These are phyloP conservation scores for Gonapodya prolifera DNA, from an alignment of 192 early-diverging fungal genomes.

Conservation along the genomic window DNA sequence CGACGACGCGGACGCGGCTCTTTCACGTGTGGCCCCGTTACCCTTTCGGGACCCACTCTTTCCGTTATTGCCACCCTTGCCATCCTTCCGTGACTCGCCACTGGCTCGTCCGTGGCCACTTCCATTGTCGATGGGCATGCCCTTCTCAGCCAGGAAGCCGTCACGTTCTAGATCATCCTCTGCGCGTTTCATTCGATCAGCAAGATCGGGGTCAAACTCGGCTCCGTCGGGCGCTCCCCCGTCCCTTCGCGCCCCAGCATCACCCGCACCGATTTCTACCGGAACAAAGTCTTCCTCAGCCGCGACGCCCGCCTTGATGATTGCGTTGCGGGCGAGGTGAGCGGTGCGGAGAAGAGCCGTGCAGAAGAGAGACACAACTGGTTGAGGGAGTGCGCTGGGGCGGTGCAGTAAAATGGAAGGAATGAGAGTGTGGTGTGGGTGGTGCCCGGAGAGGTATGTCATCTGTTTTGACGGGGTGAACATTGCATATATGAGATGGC, in stretches of 20 bases:
- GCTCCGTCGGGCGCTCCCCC: too few relatives aligned
- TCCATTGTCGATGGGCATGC: too few relatives aligned
- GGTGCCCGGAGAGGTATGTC: not conserved
- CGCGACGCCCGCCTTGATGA: constrained; percentile 8
- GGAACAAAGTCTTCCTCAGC: constrained; percentile 14
- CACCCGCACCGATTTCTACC: not conserved
- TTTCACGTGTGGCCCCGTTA: too few relatives aligned
- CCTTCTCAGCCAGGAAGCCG: too few relatives aligned
- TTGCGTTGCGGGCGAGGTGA: not conserved
- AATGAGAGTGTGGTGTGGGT: not conserved
- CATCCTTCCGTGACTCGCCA: too few relatives aligned
- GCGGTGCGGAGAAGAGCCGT: constrained; percentile 6
- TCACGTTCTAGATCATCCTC: not conserved
- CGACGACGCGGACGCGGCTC: too few relatives aligned
- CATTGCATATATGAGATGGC: not conserved
- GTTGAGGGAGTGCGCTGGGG: not conserved
- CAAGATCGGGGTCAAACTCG: too few relatives aligned
- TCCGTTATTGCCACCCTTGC: too few relatives aligned
- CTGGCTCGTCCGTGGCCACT: too few relatives aligned
- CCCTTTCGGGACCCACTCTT: too few relatives aligned
- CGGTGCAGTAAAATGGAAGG: not conserved
- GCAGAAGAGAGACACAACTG: not conserved
- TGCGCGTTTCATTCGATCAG: not conserved
- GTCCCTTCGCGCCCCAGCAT: not conserved
- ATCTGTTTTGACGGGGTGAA: not conserved